phyloP scores from a whole-genome alignment of 1,284 basidiomycete species.

The Neolentinus lepideus region DNA sequence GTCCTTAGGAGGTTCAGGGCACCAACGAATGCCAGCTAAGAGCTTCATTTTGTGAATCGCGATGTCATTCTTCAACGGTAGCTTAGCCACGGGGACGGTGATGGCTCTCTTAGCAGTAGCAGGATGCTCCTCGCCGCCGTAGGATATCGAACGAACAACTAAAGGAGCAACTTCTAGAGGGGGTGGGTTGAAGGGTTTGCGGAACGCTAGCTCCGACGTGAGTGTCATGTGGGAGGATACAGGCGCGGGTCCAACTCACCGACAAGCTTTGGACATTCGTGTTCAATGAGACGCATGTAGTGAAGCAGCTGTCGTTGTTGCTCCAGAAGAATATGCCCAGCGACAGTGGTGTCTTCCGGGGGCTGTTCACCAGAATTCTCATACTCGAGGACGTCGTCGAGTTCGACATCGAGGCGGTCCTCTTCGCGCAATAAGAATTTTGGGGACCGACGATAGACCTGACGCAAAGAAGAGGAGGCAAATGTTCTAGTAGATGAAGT shows the following conservation, averaged over 20 bases:
- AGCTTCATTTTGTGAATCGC: slow-evolving; percentile 78
- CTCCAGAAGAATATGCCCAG: slow-evolving; percentile 62
- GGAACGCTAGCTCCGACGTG: slow-evolving; percentile 47
- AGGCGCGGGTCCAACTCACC: slow-evolving; percentile 41
- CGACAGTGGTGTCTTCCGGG: slow-evolving; percentile 51
- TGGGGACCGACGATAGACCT: neutral
- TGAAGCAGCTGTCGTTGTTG: slow-evolving; percentile 65
- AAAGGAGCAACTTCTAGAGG: slow-evolving; percentile 43
- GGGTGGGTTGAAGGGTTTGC: slow-evolving; percentile 70
- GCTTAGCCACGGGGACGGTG: slow-evolving; percentile 62
- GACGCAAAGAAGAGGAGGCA: neutral
- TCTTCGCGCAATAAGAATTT: neutral
- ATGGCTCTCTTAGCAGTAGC: slow-evolving; percentile 63
- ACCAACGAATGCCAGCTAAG: slow-evolving; percentile 80
- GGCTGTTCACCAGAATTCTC: slow-evolving; percentile 9
- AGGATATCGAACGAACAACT: slow-evolving; percentile 69
- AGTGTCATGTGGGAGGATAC: slow-evolving; percentile 6
- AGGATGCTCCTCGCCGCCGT: slow-evolving; percentile 70
- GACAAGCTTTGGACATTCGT: slow-evolving; percentile 76
- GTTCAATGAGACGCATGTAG: slow-evolving; percentile 77
- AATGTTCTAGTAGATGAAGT: neutral
- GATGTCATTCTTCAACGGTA: slow-evolving; percentile 54
- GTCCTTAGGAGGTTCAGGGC: slow-evolving; percentile 61
- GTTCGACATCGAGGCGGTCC: slow-evolving; percentile 3
- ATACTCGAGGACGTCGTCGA: slow-evolving; percentile 11